These are phyloP conservation scores for Lanmaoa rubissima DNA, from an alignment of 768 basidiomycete species.

Conservation along the genomic window DNA sequence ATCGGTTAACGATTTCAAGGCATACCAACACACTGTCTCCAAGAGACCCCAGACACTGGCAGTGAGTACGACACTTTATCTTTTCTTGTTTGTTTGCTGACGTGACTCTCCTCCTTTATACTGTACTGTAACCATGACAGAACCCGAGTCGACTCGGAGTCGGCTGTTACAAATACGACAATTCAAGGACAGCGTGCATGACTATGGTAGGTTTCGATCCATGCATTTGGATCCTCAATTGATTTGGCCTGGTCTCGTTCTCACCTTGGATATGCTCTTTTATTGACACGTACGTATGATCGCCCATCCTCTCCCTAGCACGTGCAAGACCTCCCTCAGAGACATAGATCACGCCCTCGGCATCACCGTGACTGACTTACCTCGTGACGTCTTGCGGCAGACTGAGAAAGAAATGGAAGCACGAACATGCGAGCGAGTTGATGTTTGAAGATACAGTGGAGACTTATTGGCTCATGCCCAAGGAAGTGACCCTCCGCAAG, in stretches of 20 bases:
- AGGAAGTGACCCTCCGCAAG: too few species aligned
- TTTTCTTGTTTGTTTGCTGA: too few species aligned
- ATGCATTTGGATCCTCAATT: background rate
- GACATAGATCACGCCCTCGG: slow-evolving; percentile 56
- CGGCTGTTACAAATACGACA: slow-evolving; percentile 14
- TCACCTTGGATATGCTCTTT: slow-evolving; percentile 42
- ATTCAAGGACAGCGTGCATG: slow-evolving; percentile 43
- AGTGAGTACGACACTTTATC: too few species aligned
- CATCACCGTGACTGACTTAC: slow-evolving; percentile 40
- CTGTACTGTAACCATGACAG: too few species aligned
- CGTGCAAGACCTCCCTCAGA: slow-evolving; percentile 34
- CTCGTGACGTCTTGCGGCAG: slow-evolving; percentile 26
- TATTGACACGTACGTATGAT: slow-evolving; percentile 60
- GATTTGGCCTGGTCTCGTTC: slow-evolving; percentile 24
- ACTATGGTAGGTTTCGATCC: slow-evolving; percentile 34
- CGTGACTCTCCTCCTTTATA: too few species aligned
- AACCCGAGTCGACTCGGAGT: background rate
- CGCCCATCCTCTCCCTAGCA: background rate
- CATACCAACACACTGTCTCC: too few species aligned
- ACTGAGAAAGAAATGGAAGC: slow-evolving; percentile 55
- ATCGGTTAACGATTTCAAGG: too few species aligned
- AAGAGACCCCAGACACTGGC: too few species aligned
- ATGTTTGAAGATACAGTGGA: slow-evolving; percentile 73
- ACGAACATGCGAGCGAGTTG: slow-evolving; percentile 79
- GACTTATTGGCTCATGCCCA: slow-evolving; percentile 44